These are phyloP conservation scores for Olyra latifolia DNA, from an alignment of 176 grass and related monocot species.

Conservation along the genomic window DNA sequence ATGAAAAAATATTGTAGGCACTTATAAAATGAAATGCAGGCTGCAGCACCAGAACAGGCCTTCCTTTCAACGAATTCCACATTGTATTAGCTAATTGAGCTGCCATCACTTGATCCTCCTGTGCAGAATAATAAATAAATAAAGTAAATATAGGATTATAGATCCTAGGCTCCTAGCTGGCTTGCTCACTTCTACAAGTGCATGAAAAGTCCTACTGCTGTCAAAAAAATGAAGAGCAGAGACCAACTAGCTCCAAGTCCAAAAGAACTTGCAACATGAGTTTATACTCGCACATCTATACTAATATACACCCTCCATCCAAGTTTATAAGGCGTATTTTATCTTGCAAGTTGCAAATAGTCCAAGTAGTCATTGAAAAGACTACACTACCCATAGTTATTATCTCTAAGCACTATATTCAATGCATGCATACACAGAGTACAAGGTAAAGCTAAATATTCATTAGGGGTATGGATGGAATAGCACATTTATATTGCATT, in stretches of 20 bases:
- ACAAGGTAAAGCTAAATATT: too few relatives aligned
- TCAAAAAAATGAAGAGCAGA: not conserved
- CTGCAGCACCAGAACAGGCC: conserved; percentile 68
- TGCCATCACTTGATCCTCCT: conserved; percentile 78
- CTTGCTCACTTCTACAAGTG: not conserved
- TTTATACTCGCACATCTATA: not conserved
- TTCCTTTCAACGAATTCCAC: conserved; percentile 94
- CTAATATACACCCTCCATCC: not conserved
- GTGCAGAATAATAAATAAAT: conserved; percentile 31
- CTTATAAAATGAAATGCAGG: conserved; percentile 37
- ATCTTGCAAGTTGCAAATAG: too few relatives aligned
- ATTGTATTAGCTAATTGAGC: conserved; percentile 62
- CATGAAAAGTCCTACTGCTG: not conserved
- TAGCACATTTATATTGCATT: too few relatives aligned
- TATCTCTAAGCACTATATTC: too few relatives aligned
- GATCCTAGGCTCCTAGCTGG: not conserved
- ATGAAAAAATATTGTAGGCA: conserved; percentile 27
- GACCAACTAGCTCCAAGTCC: not conserved
- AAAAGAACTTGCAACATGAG: not conserved
- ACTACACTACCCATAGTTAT: too few relatives aligned
- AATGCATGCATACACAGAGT: too few relatives aligned
- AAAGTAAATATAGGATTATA: not conserved
- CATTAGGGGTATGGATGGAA: too few relatives aligned
- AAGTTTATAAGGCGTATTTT: too few relatives aligned
- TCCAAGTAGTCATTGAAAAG: too few relatives aligned